phyloP scores from a whole-genome alignment of 2,329 filamentous ascomycete species.

The Diaporthe ilicicola region DNA sequence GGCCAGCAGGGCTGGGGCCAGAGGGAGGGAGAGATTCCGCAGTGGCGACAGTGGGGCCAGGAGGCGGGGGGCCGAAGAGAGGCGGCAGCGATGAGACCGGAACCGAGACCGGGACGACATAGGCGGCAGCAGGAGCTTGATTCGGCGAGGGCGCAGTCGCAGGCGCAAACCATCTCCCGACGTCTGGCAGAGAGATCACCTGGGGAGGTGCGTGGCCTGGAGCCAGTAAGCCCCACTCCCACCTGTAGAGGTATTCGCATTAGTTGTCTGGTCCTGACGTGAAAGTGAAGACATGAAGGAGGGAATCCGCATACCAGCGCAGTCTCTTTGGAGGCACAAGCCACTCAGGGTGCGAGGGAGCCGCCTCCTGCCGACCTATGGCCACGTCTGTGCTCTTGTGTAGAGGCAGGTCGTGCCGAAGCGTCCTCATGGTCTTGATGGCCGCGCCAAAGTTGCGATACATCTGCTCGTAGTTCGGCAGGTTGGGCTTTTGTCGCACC shows the following conservation, averaged over 20 bases:
- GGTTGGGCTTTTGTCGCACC: background rate
- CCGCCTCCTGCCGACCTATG: background rate
- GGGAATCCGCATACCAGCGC: background rate
- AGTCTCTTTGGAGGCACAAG: conserved; percentile 1
- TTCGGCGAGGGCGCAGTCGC: background rate
- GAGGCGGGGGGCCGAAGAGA: background rate
- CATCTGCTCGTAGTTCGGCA: conserved; percentile 15
- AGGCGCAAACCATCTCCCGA: background rate
- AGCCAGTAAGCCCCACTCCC: background rate
- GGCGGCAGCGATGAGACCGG: background rate
- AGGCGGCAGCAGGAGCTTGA: background rate
- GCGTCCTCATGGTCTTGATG: background rate
- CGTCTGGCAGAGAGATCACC: background rate
- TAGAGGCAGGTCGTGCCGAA: background rate
- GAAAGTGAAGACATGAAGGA: background rate
- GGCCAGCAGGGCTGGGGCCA: background rate
- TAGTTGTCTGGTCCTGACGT: background rate
- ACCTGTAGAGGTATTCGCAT: background rate
- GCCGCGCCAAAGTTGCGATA: conserved; percentile 6
- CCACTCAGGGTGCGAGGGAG: background rate
- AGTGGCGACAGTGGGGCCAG: background rate
- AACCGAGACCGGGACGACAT: background rate
- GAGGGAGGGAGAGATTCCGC: background rate
- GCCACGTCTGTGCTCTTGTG: background rate
- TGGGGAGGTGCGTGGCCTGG: background rate